These are phyloP conservation scores for Rutidosis leptorrhynchoides DNA, from an alignment of 129 eudicot genomes.

Conservation along the genomic window DNA sequence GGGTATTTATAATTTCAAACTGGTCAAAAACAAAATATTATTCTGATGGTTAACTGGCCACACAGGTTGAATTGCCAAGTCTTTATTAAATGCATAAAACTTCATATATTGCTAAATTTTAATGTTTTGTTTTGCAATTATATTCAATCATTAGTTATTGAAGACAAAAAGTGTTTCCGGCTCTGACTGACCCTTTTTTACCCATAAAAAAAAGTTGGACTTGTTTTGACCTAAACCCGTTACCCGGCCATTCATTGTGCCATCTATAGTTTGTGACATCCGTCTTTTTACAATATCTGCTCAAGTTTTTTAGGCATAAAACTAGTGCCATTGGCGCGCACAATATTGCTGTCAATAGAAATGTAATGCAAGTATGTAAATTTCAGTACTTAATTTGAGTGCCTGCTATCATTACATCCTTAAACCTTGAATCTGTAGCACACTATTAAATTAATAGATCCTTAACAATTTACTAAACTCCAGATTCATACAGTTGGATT, in stretches of 20 bases:
- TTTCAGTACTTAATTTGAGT: background rate
- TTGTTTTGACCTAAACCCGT: background rate
- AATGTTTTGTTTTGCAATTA: background rate
- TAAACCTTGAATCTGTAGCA: background rate
- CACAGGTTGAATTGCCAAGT: background rate
- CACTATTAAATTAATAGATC: background rate
- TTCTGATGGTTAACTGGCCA: background rate
- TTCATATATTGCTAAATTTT: background rate
- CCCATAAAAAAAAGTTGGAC: background rate
- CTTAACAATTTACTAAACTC: background rate
- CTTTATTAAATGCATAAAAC: background rate
- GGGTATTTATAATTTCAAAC: background rate
- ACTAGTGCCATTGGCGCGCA: background rate
- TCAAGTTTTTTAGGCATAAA: background rate
- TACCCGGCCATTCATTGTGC: background rate
- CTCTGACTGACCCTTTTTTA: background rate
- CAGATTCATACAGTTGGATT: background rate
- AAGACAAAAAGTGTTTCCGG: background rate
- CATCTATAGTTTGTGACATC: constrained; percentile 2
- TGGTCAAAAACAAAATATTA: background rate
- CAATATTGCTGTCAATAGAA: background rate
- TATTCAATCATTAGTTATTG: background rate
- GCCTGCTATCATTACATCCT: background rate
- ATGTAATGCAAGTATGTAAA: background rate
- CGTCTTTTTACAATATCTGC: background rate